A percentile compares a stretch with the other conserved stretches of the same genome.
Conservation (phyloP, 2,329 filamentous ascomycete species). For the Ophiocordyceps camponoti-floridani region DNA sequence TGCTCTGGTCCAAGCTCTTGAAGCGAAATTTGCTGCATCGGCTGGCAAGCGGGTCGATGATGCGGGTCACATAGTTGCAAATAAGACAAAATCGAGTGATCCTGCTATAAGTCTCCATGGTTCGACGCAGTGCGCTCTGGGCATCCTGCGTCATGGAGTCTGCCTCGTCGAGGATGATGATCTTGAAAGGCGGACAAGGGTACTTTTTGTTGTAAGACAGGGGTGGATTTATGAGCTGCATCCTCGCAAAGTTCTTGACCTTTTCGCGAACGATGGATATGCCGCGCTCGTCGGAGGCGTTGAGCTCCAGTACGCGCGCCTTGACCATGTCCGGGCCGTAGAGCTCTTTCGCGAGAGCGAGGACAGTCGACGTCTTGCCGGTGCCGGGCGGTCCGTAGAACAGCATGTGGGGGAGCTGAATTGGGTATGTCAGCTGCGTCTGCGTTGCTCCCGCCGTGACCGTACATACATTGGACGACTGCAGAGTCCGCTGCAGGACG, state of each 20-base stretch:
- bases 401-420: constrained; percentile 86
- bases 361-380: constrained; percentile 93
- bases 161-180: constrained; percentile 94
- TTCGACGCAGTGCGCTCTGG: constrained; percentile 77
- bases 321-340: constrained; percentile 91
- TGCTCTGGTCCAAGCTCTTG: constrained; percentile 81
- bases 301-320: constrained; percentile 91
- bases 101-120: constrained; percentile 95
- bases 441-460: not conserved
- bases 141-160: constrained; percentile 99
- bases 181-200: constrained; percentile 95
- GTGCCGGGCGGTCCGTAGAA: constrained; percentile 97
- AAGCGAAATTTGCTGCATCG: constrained; percentile 95
- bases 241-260: constrained; percentile 93
- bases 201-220: constrained; percentile 52
- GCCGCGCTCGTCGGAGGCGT: constrained; percentile 95
- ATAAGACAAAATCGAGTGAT: constrained; percentile 96
- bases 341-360: constrained; percentile 91
- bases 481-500: constrained; percentile 77
- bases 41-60: constrained; percentile 88
- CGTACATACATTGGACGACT: constrained; percentile 65
- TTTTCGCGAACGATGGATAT: constrained; percentile 95
- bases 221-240: constrained; percentile 75
- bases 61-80: constrained; percentile 96
- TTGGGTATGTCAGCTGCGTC: not conserved